A percentile compares a stretch with the other conserved stretches of the same genome.
These are phyloP conservation scores for Volvox africanus DNA, from an alignment of 139 green algal species.

Conservation along the genomic window DNA sequence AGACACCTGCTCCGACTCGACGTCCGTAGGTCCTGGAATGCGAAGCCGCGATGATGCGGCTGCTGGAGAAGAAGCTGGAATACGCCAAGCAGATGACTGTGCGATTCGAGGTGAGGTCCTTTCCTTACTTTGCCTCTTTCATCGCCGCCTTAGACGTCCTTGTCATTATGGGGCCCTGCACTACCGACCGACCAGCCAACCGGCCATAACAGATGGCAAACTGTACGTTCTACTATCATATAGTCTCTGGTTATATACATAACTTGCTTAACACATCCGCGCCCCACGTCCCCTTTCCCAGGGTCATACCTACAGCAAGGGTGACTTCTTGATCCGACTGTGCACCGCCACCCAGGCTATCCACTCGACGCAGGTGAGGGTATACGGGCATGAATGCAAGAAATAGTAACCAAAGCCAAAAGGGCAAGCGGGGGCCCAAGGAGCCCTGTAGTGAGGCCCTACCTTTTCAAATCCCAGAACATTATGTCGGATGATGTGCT, in stretches of 20 bases:
- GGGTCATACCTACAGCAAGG: slow-evolving; percentile 45
- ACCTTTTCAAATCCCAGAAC: neutral
- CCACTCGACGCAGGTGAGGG: slow-evolving; percentile 10
- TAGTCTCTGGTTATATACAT: too few species aligned
- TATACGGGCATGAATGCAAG: neutral
- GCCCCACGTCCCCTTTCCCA: neutral
- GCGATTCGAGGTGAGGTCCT: slow-evolving; percentile 5
- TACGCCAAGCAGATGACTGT: slow-evolving; percentile 41
- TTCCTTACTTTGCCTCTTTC: too few species aligned
- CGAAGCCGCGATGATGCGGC: slow-evolving; percentile 12
- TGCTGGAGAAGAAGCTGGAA: slow-evolving; percentile 48
- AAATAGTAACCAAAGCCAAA: too few species aligned
- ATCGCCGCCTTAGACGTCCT: too few species aligned
- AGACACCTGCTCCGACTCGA: too few species aligned
- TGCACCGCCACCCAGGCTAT: slow-evolving; percentile 31
- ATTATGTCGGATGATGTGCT: neutral
- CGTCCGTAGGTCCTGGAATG: slow-evolving; percentile 15
- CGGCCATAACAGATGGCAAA: too few species aligned
- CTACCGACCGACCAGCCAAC: too few species aligned
- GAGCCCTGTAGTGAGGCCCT: neutral
- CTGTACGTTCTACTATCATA: too few species aligned
- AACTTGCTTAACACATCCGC: too few species aligned
- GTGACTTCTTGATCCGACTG: slow-evolving; percentile 36
- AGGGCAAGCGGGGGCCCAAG: too few species aligned
- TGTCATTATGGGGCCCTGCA: too few species aligned